Base-by-base conservation (phyloP, 2,329 filamentous ascomycete genomes). In the Fusarium incarnatum region DNA sequence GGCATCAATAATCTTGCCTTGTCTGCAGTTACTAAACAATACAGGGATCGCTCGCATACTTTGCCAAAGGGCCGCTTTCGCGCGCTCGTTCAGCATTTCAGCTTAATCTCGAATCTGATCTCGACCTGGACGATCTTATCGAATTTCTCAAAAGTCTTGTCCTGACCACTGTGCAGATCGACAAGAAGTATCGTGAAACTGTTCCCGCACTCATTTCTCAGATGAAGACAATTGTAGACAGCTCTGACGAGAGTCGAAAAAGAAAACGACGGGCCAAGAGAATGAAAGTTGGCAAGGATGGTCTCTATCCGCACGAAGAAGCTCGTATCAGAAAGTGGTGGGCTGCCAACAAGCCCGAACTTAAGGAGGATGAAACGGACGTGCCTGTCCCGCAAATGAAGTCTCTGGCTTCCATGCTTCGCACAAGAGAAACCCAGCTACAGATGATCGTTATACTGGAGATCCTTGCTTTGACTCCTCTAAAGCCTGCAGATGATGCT, bases 361-460 rank as follows among this genome's bases (percentile, higher is more conserved):
- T 77, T 32, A 82, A 83, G 15, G 83, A 86, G 44, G 82, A 87
- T 23, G 86, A 89, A 56, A 79, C 79, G 15, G 78, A 79, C 47
- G 78, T 83, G 55, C 79, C 86, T 3, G 79, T 84, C 7, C 82
- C 87, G 18, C 85, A 89, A 32, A 82, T 89, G 56, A 91, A 87
- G 75, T 85, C 87, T 22, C 87, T 91, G 42, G 81, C 90, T n/a
- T 86, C 89, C 4, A 85, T 89, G 55, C 79, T 95, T 41, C 87
- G 92, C 44, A 89, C 91, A 25, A 86, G 93, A 63, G 93, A 96
- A 81, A 94, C 92, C 0, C 91, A 94, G 73, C 82, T 94, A 41
- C 93, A 96, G 77, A 88, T 95, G 80, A 93, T 95, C 57, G 78
- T 96, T 32, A 89, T 94, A 54, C 83, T 96, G 8, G 93, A 96